A percentile compares a stretch with the other conserved stretches of the same genome.
Evolutionary conservation across 495 filamentous ascomycete genomes (phyloP).

Genomic region (Xylaria grammica): DNA sequence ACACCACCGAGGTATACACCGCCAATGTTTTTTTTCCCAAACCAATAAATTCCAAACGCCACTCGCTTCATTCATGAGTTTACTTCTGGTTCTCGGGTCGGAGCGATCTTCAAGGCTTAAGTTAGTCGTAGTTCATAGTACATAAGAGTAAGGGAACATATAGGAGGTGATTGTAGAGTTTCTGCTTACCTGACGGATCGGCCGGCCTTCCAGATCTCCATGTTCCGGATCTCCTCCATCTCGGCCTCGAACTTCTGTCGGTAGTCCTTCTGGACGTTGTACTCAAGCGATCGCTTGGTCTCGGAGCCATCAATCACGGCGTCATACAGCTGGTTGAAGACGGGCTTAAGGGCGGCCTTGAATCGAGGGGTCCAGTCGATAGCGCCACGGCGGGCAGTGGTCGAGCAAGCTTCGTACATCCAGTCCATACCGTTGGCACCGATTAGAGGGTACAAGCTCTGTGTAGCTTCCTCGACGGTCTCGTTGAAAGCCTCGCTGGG

Average conservation of each 20-base stretch:
- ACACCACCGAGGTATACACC: constrained; percentile 32
- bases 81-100: constrained; percentile 94
- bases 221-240: constrained; percentile 91
- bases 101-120: constrained; percentile 61
- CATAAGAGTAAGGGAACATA: neutral
- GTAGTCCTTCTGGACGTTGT: constrained; percentile 94
- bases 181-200: constrained; percentile 83
- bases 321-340: constrained; percentile 96
- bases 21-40: constrained; percentile 30
- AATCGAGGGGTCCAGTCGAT: constrained; percentile 96
- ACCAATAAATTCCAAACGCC: constrained; percentile 23
- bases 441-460: constrained; percentile 96
- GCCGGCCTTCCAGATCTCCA: constrained; percentile 99
- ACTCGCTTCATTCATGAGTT: constrained; percentile 34
- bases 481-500: constrained; percentile 99
- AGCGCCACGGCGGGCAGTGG: constrained; percentile 95
- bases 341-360: constrained; percentile 96
- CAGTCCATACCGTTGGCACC: constrained; percentile 98
- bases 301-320: constrained; percentile 85
- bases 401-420: constrained; percentile 99
- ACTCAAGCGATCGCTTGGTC: constrained; percentile 92
- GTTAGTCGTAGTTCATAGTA: constrained; percentile 21
- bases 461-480: constrained; percentile 99
- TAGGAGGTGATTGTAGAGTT: neutral
- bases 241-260: constrained; percentile 94